A percentile compares a stretch with the other conserved stretches of the same genome.
phyloP scores from a whole-genome alignment of 2,329 filamentous ascomycete species.

The Shiraia sp. region DNA sequence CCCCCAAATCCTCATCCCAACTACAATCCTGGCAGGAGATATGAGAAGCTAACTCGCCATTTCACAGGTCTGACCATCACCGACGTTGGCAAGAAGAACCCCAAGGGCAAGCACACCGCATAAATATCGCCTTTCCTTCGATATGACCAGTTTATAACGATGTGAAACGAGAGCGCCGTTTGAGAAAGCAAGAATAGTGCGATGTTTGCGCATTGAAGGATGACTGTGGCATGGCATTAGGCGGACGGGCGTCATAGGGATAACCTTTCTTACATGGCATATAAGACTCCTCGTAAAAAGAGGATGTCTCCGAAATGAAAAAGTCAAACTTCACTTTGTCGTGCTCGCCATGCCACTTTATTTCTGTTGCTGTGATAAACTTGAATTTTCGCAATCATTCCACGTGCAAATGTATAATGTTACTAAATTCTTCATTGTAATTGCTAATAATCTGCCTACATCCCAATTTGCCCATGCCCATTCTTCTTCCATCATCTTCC shows the following conservation, averaged over 20 bases:
- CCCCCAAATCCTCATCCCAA: no score
- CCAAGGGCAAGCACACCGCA: slow-evolving; percentile 54
- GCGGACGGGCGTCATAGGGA: slow-evolving; percentile 37
- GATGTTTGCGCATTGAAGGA: slow-evolving; percentile 16
- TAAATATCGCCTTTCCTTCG: slow-evolving; percentile 21
- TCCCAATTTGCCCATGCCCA: no score
- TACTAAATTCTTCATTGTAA: no score
- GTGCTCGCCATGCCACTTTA: background rate
- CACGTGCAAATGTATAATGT: no score
- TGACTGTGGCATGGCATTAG: slow-evolving; percentile 27
- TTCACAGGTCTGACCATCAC: slow-evolving; percentile 60
- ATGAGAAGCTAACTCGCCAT: slow-evolving; percentile 7
- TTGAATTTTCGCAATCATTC: no score
- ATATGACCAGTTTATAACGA: slow-evolving; percentile 6
- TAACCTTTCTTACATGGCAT: slow-evolving; percentile 40
- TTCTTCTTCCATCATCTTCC: no score
- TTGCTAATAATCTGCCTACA: no score
- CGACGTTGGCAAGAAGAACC: slow-evolving; percentile 67
- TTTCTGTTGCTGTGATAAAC: no score
- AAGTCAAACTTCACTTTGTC: slow-evolving; percentile 29
- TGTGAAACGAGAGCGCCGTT: slow-evolving; percentile 9
- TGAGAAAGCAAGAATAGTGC: slow-evolving; percentile 1
- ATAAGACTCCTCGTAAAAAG: slow-evolving; percentile 24
- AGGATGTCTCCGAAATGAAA: slow-evolving; percentile 35
- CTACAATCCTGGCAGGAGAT: no score